Base-by-base conservation (phyloP, 352 stramenopile species). In the Globisporangium nodosum region DNA sequence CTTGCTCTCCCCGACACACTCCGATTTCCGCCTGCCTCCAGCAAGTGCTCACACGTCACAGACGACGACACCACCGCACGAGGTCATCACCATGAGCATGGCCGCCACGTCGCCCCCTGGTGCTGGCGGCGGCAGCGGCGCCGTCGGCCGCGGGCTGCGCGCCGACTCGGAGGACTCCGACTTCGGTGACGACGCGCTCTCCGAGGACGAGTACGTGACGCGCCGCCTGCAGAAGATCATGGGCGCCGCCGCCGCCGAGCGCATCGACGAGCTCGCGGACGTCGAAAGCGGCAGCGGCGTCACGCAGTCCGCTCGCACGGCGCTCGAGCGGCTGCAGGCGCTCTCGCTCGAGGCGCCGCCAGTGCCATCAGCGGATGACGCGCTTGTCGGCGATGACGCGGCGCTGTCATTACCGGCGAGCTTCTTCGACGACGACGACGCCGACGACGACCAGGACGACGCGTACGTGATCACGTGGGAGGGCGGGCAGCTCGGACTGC, bases 381-480 rank as follows among this genome's bases (percentile, higher is more conserved):
- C 66, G 13, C 18, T 5, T 5, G 37, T 13, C 37, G 37, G 13
- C 37, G 37, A 42, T 9, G 37, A 11, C 11, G 12, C 37, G 37
- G 12, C 37, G 37, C 37, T 43, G 12, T 18, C 37, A 12, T 7
- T 49, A 0, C 43, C 50, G 4, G 31, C 33, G 27, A 37, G 18
- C 16, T 33, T 31, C 49, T 45, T 56, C 6, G 61, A 54, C 21
- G 63, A 83, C 6, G 71, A 80, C 3, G 77, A 85, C 13, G 68
- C 79, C 0, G 66, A 76, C 3, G 70, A 85, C 9, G 78, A 87
- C 1, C 79, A 88, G 3, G 82, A 90, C 30, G 77, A 90, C 42
- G 65, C 61, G 39, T 92, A 92, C 61, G 74, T 80, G 48, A 81
- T 92, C 45, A 81, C 67, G 46, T 92, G 83, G 83, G 66, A 74